Conservation (phyloP, 768 basidiomycete genomes). For the Suillus hirtellus region DNA sequence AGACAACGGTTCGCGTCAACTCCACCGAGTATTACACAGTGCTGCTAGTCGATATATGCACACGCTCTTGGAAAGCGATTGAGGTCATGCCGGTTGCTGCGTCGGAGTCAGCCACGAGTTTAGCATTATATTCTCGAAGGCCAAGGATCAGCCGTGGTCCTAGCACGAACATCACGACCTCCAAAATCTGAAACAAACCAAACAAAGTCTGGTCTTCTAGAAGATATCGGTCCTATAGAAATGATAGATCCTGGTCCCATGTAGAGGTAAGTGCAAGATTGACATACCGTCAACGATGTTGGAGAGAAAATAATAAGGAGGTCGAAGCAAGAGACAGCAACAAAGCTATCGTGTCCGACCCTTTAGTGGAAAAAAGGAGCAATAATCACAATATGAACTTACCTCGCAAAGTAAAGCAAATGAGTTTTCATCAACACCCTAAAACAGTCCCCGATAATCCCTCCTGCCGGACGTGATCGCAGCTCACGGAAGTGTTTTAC, state of each 20-base stretch:
- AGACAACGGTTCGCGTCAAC: not conserved
- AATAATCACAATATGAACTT: not conserved
- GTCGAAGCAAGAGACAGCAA: not conserved
- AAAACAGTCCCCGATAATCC: not conserved
- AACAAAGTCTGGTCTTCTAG: not conserved
- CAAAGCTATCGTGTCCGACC: not conserved
- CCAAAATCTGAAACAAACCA: not conserved
- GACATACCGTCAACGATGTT: not conserved
- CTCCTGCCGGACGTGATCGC: not conserved
- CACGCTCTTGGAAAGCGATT: no score
- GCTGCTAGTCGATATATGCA: no score
- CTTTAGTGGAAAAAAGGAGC: not conserved
- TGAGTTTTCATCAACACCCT: not conserved
- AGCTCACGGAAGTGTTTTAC: not conserved
- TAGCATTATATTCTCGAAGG: not conserved
- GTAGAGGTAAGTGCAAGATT: no score
- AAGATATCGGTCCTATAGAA: not conserved
- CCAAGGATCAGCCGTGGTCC: not conserved
- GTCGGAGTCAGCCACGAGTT: not conserved
- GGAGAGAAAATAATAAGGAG: not conserved
- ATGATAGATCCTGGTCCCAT: not conserved
- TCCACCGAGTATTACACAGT: no score
- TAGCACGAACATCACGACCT: rapidly evolving
- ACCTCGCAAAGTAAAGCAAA: not conserved
- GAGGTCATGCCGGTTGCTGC: not conserved